A percentile compares a stretch with the other conserved stretches of the same genome.
Conservation (phyloP, 345 rosid genomes). For the Passiflora organensis region DNA sequence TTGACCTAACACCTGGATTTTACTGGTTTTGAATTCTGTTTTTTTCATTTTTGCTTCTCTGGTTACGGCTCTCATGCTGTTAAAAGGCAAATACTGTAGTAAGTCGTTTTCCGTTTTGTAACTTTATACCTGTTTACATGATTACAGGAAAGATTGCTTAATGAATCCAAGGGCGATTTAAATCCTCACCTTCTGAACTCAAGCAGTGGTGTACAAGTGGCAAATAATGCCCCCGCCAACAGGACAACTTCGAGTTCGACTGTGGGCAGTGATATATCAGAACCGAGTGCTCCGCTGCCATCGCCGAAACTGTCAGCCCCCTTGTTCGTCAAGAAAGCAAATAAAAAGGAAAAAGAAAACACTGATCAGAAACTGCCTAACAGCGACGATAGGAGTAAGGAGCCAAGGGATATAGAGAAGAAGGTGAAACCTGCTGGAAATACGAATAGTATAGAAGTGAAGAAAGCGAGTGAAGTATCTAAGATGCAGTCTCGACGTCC, state of each 20-base stretch:
- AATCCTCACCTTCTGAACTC: constrained; percentile 15
- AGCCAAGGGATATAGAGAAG: constrained; percentile 13
- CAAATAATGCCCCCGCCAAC: constrained; percentile 23
- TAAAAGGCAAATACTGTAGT: too few relatives aligned
- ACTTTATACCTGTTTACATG: constrained; percentile 12
- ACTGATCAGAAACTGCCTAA: constrained; percentile 18
- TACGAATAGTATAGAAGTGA: constrained; percentile 4
- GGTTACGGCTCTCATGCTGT: too few relatives aligned
- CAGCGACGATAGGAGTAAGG: constrained; percentile 16
- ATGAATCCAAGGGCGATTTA: constrained; percentile 34
- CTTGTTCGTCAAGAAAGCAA: constrained; percentile 39
- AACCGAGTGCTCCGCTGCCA: constrained; percentile 22
- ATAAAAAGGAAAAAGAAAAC: constrained; percentile 34
- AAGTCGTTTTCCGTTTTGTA: background rate
- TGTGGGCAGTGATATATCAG: constrained; percentile 34
- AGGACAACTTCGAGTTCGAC: constrained; percentile 18
- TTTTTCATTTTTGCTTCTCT: background rate
- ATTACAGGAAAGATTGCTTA: constrained; percentile 68
- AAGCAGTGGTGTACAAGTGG: constrained; percentile 7
- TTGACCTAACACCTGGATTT: too few relatives aligned
- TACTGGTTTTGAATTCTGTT: background rate
- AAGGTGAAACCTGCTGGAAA: constrained; percentile 18
- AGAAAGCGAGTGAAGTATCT: background rate
- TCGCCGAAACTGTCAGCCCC: constrained; percentile 42
- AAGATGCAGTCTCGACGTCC: constrained; percentile 16